Evolutionary conservation across 2,329 filamentous ascomycete species (phyloP).

Genomic region (Cytospora piceicola): DNA sequence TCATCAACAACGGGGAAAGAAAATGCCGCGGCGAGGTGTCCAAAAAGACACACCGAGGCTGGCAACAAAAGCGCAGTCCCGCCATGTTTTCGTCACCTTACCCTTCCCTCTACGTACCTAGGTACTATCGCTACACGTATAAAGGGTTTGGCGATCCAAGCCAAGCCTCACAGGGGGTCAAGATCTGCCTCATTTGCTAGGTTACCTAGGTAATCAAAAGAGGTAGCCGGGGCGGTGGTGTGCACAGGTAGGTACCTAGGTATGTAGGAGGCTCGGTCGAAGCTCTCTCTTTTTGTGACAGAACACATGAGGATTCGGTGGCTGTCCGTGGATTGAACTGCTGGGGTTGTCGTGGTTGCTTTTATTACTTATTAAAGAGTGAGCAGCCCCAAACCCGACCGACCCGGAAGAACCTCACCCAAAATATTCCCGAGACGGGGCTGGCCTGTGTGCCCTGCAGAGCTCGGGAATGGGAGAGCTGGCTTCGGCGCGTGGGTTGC

Average conservation of each 20-base stretch:
- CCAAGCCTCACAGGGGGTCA: constrained; percentile 10
- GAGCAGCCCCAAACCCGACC: constrained; percentile 7
- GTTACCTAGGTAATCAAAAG: neutral
- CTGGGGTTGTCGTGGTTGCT: constrained; percentile 7
- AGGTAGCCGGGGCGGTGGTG: constrained; percentile 17
- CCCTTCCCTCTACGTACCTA: neutral
- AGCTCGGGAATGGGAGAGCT: constrained; percentile 6
- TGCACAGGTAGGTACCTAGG: too few species aligned
- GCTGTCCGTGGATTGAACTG: constrained; percentile 22
- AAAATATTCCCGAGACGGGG: constrained; percentile 24
- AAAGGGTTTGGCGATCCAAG: constrained; percentile 6
- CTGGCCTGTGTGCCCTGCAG: constrained; percentile 16
- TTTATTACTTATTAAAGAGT: constrained; percentile 9
- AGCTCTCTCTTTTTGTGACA: neutral
- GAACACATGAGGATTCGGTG: constrained; percentile 26
- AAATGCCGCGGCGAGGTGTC: neutral
- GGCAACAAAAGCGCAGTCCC: neutral
- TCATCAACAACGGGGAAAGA: neutral
- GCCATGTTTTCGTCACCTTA: neutral
- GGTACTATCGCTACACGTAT: neutral
- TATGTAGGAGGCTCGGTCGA: constrained; percentile 9
- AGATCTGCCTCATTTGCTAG: constrained; percentile 13
- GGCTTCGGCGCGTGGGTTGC: constrained; percentile 22
- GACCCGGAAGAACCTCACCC: constrained; percentile 13
- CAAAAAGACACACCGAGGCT: neutral